Evolutionary conservation across 306 rosid genomes (phyloP).

Genomic region (Medicago ruthenica): DNA sequence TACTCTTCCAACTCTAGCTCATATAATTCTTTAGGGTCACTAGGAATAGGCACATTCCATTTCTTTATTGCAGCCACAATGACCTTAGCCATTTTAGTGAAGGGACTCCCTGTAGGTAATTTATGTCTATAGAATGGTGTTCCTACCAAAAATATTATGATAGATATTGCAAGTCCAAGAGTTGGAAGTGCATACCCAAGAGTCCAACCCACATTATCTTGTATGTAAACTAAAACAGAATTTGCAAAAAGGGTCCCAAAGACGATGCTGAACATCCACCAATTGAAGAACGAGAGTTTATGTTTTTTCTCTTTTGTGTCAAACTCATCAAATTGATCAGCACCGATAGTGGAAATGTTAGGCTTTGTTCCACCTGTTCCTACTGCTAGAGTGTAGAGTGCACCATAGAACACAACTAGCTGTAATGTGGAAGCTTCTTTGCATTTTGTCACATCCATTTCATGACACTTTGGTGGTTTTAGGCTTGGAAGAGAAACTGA

Average conservation of each 20-base stretch:
- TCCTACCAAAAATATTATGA: conserved; percentile 63
- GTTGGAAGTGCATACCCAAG: conserved; percentile 56
- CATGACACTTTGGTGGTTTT: background rate
- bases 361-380: conserved; percentile 91
- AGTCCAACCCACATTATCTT: background rate
- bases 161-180: conserved; percentile 58
- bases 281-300: conserved; percentile 79
- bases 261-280: conserved; percentile 80
- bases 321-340: conserved; percentile 59
- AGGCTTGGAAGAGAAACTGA: background rate
- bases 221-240: conserved; percentile 69
- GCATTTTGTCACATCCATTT: background rate
- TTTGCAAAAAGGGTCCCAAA: conserved; percentile 69
- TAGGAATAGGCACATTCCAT: conserved; percentile 55
- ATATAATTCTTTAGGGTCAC: conserved; percentile 65
- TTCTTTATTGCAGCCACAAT: conserved; percentile 63
- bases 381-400: background rate
- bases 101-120: conserved; percentile 70
- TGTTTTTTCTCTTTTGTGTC: conserved; percentile 66
- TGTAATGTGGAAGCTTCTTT: background rate
- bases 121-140: conserved; percentile 39
- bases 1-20: conserved; percentile 60
- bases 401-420: background rate
- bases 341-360: conserved; percentile 63
- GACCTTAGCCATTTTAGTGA: conserved; percentile 58